Conservation (phyloP, 2,329 filamentous ascomycete genomes). For the Thelonectria rubi region DNA sequence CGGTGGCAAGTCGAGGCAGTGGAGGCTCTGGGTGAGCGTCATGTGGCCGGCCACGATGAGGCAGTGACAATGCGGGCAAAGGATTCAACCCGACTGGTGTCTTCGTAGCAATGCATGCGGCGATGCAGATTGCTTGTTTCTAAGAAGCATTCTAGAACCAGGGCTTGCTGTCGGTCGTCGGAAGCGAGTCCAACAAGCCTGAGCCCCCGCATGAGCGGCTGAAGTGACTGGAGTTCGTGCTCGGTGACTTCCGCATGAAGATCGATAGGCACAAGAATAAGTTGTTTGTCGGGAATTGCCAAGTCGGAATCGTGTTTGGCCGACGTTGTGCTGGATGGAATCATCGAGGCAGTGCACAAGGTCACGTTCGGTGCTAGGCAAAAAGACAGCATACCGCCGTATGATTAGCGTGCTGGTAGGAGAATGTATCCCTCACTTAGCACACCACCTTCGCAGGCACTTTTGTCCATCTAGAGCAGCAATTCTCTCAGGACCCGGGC, state of each 20-base stretch:
- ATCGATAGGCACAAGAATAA: not conserved
- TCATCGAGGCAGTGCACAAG: constrained; percentile 19
- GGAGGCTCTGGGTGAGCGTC: constrained; percentile 1
- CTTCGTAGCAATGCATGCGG: not conserved
- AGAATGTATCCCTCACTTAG: not conserved
- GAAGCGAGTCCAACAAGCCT: not conserved
- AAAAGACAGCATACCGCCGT: not conserved
- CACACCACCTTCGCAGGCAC: constrained; percentile 11
- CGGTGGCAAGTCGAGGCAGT: not conserved
- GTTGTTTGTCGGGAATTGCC: not conserved
- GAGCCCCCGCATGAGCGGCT: not conserved
- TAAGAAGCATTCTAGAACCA: constrained; percentile 19
- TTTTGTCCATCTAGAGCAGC: not conserved
- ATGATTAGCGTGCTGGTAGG: not conserved
- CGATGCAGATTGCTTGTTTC: not conserved
- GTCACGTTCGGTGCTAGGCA: constrained; percentile 17
- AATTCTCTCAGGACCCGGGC: constrained; percentile 13
- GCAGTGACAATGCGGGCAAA: constrained; percentile 1
- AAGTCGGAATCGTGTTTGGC: constrained; percentile 7
- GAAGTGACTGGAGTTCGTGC: not conserved
- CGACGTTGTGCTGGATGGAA: constrained; percentile 1
- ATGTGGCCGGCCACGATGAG: constrained; percentile 4
- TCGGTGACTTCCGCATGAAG: constrained; percentile 15
- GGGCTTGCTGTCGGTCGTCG: not conserved
- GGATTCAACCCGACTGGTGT: constrained; percentile 10